A percentile compares a stretch with the other conserved stretches of the same genome.
Evolutionary conservation across 495 filamentous ascomycete genomes (phyloP).

Genomic region (Penicillium pancosmium): DNA sequence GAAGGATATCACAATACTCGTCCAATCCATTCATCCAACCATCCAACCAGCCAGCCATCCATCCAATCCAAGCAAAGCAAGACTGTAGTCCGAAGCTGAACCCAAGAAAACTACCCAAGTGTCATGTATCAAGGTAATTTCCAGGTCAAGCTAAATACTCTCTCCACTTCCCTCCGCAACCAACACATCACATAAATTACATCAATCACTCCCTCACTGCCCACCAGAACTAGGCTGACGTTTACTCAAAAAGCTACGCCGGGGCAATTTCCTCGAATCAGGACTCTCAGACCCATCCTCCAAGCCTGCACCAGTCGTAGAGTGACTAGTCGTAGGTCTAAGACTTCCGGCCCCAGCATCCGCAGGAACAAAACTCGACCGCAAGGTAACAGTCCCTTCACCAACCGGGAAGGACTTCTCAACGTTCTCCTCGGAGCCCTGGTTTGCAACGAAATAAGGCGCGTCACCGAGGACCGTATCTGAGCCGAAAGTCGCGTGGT

Average conservation of each 20-base stretch:
- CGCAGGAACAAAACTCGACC: conserved; percentile 59
- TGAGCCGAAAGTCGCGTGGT: conserved; percentile 78
- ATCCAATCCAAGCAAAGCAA: too few relatives aligned
- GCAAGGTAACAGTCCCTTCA: conserved; percentile 65
- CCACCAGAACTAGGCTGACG: not conserved
- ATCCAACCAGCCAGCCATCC: too few relatives aligned
- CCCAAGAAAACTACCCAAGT: too few relatives aligned
- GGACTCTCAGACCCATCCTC: conserved; percentile 56
- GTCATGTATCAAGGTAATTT: too few relatives aligned
- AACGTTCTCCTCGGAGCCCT: conserved; percentile 58
- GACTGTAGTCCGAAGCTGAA: too few relatives aligned
- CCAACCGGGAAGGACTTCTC: conserved; percentile 78
- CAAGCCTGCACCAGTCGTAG: conserved; percentile 29
- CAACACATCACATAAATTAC: too few relatives aligned
- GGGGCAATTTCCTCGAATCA: conserved; percentile 46
- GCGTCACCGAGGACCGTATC: conserved; percentile 82
- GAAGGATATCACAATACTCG: too few relatives aligned
- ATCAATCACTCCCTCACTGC: too few relatives aligned
- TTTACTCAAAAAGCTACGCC: conserved; percentile 61
- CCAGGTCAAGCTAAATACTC: too few relatives aligned
- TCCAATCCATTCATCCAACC: too few relatives aligned
- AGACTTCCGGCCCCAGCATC: conserved; percentile 19
- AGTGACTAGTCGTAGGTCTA: conserved; percentile 44
- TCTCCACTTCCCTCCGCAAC: too few relatives aligned
- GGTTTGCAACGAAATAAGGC: conserved; percentile 88